Conservation (phyloP, 202 grass and related monocot genomes). For the Brachypodium distachyon region DNA sequence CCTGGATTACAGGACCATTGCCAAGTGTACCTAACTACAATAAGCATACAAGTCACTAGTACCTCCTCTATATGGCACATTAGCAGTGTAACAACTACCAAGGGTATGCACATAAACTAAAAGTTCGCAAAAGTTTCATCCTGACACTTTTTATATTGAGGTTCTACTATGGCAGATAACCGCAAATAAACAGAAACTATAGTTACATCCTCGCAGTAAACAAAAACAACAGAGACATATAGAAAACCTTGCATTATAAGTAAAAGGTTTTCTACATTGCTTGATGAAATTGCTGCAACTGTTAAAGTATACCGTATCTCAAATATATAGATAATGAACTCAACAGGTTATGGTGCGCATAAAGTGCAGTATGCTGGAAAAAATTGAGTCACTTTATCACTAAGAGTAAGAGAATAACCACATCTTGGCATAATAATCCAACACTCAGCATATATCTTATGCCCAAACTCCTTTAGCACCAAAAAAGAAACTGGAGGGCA, state of each 20-base stretch:
- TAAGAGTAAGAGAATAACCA: not conserved
- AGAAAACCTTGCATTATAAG: not conserved
- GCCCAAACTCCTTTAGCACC: not conserved
- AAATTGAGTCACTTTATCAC: not conserved
- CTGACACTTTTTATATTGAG: not conserved
- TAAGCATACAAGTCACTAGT: not conserved
- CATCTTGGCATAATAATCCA: not conserved
- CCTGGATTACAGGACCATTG: not conserved
- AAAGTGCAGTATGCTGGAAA: not conserved
- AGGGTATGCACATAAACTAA: not conserved
- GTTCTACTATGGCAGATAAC: not conserved
- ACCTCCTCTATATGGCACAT: not conserved
- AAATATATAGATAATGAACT: not conserved
- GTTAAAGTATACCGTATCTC: not conserved
- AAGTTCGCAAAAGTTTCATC: not conserved
- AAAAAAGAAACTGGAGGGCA: not conserved
- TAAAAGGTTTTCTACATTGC: not conserved
- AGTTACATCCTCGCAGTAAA: not conserved
- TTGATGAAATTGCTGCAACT: not conserved
- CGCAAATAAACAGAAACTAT: not conserved
- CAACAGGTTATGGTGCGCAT: not conserved
- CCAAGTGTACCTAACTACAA: not conserved
- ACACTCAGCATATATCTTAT: not conserved
- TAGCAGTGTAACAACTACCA: not conserved
- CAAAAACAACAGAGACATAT: not conserved